phyloP scores from a whole-genome alignment of 2,329 filamentous ascomycete species.

The Aschersonia sp. region DNA sequence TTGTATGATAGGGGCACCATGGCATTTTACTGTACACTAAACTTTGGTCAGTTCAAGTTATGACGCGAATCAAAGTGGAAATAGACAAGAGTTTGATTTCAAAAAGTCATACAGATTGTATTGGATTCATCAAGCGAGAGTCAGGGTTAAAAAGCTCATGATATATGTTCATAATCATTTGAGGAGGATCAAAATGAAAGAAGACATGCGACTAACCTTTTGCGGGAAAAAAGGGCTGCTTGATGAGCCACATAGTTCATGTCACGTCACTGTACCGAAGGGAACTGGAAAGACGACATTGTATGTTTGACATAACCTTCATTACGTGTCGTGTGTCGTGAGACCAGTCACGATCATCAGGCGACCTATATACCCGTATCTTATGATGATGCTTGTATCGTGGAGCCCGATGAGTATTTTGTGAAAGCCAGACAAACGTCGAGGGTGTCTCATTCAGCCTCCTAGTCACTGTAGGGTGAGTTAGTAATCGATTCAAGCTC shows the following conservation, averaged over 20 bases:
- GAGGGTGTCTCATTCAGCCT: slow-evolving; percentile 28
- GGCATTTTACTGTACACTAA: too few species aligned
- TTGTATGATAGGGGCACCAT: too few species aligned
- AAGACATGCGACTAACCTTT: slow-evolving; percentile 28
- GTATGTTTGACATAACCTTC: slow-evolving; percentile 8
- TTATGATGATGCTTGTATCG: slow-evolving; percentile 23
- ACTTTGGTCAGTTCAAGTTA: too few species aligned
- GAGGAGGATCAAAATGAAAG: slow-evolving; percentile 7
- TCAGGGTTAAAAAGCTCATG: slow-evolving; percentile 60
- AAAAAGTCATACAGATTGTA: slow-evolving; percentile 37
- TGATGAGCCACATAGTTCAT: background rate
- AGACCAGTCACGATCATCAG: slow-evolving; percentile 27
- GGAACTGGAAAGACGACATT: background rate
- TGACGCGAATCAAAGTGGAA: background rate
- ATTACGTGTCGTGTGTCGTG: slow-evolving; percentile 16
- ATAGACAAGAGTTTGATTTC: background rate
- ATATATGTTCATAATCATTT: slow-evolving; percentile 41
- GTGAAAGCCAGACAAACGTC: background rate
- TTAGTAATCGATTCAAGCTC: slow-evolving; percentile 18
- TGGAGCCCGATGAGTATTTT: slow-evolving; percentile 20
- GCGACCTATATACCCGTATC: slow-evolving; percentile 31
- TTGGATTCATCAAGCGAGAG: slow-evolving; percentile 38
- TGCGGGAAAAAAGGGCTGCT: background rate
- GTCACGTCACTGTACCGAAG: background rate
- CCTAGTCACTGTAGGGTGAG: slow-evolving; percentile 17